phyloP scores from a whole-genome alignment of 441 rosid species.

The Corymbia citriodora region DNA sequence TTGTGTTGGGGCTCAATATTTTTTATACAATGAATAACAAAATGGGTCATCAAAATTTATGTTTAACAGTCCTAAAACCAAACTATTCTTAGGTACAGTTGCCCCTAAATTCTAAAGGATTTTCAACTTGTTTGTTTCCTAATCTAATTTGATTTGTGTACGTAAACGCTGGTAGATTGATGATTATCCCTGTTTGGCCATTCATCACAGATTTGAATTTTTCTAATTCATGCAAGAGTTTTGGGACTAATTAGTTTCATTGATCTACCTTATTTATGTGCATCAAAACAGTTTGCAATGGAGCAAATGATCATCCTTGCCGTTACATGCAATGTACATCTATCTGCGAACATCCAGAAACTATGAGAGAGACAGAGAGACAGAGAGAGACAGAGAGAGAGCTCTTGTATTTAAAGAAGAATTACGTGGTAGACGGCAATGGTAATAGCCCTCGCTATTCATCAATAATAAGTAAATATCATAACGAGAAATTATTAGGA shows the following conservation, averaged over 20 bases:
- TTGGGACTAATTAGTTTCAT: not conserved
- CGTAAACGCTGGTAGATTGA: not conserved
- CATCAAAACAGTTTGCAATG: not conserved
- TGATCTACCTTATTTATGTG: not conserved
- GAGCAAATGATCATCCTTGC: not conserved
- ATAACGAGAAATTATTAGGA: too few relatives aligned
- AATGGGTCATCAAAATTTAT: not conserved
- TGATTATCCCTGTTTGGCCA: not conserved
- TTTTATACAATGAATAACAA: not conserved
- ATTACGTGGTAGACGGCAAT: not conserved
- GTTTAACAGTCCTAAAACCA: not conserved
- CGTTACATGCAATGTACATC: not conserved
- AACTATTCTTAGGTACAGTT: not conserved
- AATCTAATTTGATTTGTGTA: not conserved
- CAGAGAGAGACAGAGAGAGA: not conserved
- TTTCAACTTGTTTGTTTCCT: not conserved
- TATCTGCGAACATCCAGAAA: not conserved
- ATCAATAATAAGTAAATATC: not conserved
- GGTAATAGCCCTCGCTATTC: not conserved
- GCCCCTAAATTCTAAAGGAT: not conserved
- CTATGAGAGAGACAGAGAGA: not conserved
- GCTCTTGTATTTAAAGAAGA: not conserved
- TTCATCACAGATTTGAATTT: not conserved
- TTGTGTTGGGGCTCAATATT: not conserved
- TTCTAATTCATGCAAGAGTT: not conserved